A percentile compares a stretch with the other conserved stretches of the same genome.
phyloP scores from a whole-genome alignment of 305 asterid species.

The Euphrasia arctica region DNA sequence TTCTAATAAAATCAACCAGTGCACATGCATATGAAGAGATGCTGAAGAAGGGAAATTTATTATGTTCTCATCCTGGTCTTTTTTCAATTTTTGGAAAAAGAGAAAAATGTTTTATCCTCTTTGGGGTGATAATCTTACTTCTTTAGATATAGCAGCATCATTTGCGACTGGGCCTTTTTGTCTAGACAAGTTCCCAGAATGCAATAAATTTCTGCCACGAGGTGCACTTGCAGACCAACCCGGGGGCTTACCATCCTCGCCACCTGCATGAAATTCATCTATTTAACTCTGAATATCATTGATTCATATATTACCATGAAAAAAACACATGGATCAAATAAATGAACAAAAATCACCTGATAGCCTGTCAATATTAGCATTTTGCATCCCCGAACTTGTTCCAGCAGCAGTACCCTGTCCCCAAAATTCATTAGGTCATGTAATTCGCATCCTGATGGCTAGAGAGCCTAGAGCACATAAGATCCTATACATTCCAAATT shows the following conservation, averaged over 20 bases:
- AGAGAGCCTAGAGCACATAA: not conserved
- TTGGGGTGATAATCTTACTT: constrained; percentile 38
- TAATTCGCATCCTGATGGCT: not conserved
- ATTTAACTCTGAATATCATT: not conserved
- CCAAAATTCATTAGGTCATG: not conserved
- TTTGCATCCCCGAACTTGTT: constrained; percentile 67
- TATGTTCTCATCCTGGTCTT: not conserved
- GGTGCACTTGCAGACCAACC: constrained; percentile 51
- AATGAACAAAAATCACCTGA: constrained; percentile 39
- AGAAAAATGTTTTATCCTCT: not conserved
- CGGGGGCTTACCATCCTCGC: constrained; percentile 52
- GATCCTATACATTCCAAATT: not conserved
- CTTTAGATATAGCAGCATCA: constrained; percentile 47
- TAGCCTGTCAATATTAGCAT: constrained; percentile 51
- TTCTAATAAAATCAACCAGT: no score
- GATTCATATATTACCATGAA: no score
- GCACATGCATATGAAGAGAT: not conserved
- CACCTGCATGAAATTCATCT: constrained; percentile 44
- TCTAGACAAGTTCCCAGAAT: constrained; percentile 57
- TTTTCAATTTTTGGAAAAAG: not conserved
- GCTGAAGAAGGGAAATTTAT: not conserved
- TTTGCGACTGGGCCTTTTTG: constrained; percentile 51
- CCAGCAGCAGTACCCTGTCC: constrained; percentile 37
- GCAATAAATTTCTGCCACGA: constrained; percentile 47
- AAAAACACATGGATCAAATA: no score